Evolutionary conservation across 345 rosid genomes (phyloP), one percentile per base, ranked within the genome.

Genomic region (Durio zibethinus): DNA sequence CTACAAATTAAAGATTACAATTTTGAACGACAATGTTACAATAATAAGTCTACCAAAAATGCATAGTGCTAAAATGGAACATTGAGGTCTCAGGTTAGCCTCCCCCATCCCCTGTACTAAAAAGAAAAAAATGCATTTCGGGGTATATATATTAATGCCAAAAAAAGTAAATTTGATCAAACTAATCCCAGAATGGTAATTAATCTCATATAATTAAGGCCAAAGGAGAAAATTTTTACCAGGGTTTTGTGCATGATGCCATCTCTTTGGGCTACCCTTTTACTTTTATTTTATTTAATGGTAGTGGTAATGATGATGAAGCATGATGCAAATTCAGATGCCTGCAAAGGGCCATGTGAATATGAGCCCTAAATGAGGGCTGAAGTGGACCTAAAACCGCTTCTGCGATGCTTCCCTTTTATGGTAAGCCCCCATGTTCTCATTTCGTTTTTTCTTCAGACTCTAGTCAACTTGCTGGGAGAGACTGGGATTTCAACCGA

Each of bases 341-440:
- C 47, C 74, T 70, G 45, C 31, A 23, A 48, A 53, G 40, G 47
- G 43, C 72, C 82, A 75, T 75, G 76, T 80, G 76, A 75, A 80
- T 9, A 23, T 36, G 40, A 56, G 27, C 38, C 29, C 61, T 70
- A 60, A 45, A 35, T 50, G 27, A 73, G 64, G 27, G 52, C 25
- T 66, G 82, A 80, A 70, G 56, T 70, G 83, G 82, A 80, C 82
- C 57, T 71, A 18, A 80, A 80, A 76, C 82, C 10, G 16, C 59
- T 63, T 71, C 73, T 71, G 45, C 27, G 2, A 52, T 29, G 7
- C 29, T 50, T 31, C 2, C 54, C 45, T 76, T 61, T 70, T 75
- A 23, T 27, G 63, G 72, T 2, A 78, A 71, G 35, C n/a, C 76
- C 53, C 48, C 47, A 60, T 59, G 77, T 43, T 74, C 77, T 11